phyloP scores from a whole-genome alignment of 345 rosid species.

The Eucalyptus guilfoylei region DNA sequence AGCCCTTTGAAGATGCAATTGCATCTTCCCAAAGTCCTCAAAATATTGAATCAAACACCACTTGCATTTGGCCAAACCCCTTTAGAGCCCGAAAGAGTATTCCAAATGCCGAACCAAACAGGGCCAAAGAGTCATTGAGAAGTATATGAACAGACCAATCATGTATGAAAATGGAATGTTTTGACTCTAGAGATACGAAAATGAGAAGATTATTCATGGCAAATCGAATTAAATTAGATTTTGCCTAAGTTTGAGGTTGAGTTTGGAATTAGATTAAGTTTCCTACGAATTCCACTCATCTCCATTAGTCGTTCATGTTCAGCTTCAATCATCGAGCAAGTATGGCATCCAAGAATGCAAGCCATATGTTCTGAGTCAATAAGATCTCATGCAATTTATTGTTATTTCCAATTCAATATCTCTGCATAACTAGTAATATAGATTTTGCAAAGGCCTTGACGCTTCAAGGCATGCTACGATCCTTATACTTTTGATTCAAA shows the following conservation, averaged over 20 bases:
- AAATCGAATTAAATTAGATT: neutral
- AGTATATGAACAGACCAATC: neutral
- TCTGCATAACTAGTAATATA: neutral
- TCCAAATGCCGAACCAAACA: no score
- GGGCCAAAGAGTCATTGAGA: neutral
- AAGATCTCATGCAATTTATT: neutral
- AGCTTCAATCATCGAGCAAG: neutral
- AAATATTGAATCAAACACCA: no score
- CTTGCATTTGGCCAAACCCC: no score
- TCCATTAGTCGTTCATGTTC: neutral
- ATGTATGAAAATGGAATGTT: neutral
- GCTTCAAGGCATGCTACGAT: neutral
- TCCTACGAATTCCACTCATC: neutral
- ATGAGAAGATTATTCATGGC: neutral
- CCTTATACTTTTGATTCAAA: neutral
- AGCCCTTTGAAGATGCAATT: no score
- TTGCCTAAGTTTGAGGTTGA: neutral
- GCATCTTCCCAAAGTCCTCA: no score
- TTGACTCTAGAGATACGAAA: neutral
- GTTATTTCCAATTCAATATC: neutral
- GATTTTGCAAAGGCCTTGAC: neutral
- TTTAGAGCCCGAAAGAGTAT: no score
- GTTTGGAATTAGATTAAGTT: neutral
- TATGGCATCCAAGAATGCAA: neutral
- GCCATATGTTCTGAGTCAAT: neutral